Conservation (phyloP, 768 basidiomycete genomes). For the Leucocoprinus leucothites region DNA sequence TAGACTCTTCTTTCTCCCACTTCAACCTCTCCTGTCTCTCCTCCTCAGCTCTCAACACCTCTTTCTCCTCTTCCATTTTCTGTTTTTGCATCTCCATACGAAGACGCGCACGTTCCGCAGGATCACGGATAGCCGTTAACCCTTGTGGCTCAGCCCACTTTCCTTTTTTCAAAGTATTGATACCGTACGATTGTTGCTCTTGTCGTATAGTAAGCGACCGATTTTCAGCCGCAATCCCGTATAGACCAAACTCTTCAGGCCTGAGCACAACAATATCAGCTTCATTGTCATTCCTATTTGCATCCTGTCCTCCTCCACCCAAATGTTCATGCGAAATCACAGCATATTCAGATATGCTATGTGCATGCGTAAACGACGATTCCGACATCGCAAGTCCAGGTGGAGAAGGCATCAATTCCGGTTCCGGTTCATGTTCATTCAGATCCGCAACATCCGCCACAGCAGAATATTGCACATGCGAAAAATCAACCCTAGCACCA, state of each 20-base stretch:
- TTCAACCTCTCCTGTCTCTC: conserved; percentile 36
- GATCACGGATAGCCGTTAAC: conserved; percentile 19
- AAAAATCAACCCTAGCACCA: conserved; percentile 17
- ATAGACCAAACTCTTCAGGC: not conserved
- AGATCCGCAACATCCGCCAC: conserved; percentile 40
- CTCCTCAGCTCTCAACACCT: conserved; percentile 40
- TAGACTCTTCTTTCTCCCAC: conserved; percentile 39
- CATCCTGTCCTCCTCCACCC: not conserved
- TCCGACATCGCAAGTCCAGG: conserved; percentile 6
- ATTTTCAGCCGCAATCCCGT: not conserved
- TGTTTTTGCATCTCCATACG: conserved; percentile 28
- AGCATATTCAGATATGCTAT: conserved; percentile 7
- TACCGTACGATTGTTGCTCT: not conserved
- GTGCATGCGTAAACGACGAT: conserved; percentile 1
- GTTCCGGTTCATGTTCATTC: conserved; percentile 30
- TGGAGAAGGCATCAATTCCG: conserved; percentile 21
- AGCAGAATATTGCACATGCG: too few relatives aligned
- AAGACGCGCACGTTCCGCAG: conserved; percentile 29
- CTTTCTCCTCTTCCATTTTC: conserved; percentile 42
- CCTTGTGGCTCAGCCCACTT: conserved; percentile 11
- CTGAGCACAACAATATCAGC: conserved; percentile 3
- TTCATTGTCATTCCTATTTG: not conserved
- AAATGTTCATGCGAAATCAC: conserved; percentile 10
- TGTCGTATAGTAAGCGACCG: not conserved
- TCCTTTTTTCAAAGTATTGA: conserved; percentile 4